A percentile compares a stretch with the other conserved stretches of the same genome.
These are phyloP conservation scores for Bonnemaisonia californica DNA, from an alignment of 31 red algal species.

Conservation along the genomic window DNA sequence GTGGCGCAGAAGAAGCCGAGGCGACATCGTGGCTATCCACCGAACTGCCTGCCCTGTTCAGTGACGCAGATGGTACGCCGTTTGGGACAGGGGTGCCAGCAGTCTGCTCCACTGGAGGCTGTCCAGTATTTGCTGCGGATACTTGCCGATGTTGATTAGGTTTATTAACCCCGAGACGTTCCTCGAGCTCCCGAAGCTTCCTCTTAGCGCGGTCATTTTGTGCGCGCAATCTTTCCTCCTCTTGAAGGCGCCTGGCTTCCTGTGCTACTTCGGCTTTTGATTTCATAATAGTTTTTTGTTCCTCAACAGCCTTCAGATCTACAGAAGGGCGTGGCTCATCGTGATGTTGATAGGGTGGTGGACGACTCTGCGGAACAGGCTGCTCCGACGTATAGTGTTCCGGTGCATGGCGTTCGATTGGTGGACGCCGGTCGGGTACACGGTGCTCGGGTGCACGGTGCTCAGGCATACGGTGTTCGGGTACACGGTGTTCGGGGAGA, in stretches of 20 bases:
- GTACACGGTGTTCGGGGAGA: no score
- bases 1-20: neutral
- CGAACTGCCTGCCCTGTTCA: neutral
- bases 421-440: no score
- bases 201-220: slow-evolving; percentile 54
- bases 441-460: neutral
- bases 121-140: neutral
- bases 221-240: slow-evolving; percentile 47
- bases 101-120: neutral
- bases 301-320: slow-evolving; percentile 49
- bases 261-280: slow-evolving; percentile 63
- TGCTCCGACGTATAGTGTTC: no score
- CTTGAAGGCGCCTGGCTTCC: slow-evolving; percentile 44
- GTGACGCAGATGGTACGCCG: neutral
- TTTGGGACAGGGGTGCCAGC: neutral
- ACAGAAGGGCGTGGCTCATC: neutral
- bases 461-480: no score
- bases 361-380: neutral
- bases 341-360: neutral
- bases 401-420: no score
- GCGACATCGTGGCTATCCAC: neutral
- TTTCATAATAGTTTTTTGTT: slow-evolving; percentile 65
- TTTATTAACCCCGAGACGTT: slow-evolving; percentile 48
- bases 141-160: no score
- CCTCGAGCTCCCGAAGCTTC: slow-evolving; percentile 68